Evolutionary conservation across 495 filamentous ascomycete genomes (phyloP).

Genomic region (Opeltia flavorubescens): DNA sequence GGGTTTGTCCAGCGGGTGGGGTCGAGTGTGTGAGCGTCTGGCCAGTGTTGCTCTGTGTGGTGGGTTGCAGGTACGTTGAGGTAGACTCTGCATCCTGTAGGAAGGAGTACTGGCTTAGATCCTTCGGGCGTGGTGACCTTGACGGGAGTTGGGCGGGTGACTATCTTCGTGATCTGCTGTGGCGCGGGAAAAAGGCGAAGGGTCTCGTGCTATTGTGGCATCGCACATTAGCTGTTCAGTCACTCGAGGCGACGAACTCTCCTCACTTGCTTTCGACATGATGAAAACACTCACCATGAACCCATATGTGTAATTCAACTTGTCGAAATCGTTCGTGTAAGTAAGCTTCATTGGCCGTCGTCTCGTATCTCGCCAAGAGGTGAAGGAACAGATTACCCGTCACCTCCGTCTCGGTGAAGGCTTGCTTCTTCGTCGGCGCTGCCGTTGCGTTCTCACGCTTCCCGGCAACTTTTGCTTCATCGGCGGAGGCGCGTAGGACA

Average conservation of each 20-base stretch:
- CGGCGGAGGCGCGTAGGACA: not conserved
- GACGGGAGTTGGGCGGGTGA: constrained; percentile 7
- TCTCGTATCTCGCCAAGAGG: constrained; percentile 36
- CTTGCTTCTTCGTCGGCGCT: constrained; percentile 3
- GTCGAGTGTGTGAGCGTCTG: not conserved
- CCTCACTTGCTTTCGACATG: too few relatives aligned
- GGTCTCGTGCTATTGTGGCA: constrained; percentile 21
- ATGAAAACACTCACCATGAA: constrained; percentile 3
- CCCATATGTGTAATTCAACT: not conserved
- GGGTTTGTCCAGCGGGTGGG: constrained; percentile 14
- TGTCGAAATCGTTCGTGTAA: constrained; percentile 1
- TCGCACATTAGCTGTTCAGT: not conserved
- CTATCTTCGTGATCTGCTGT: constrained; percentile 24
- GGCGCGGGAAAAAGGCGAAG: constrained; percentile 29
- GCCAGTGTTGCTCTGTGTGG: constrained; percentile 17
- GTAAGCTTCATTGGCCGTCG: constrained; percentile 22
- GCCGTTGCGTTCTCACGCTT: not conserved
- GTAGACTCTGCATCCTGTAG: not conserved
- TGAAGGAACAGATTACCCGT: constrained; percentile 16
- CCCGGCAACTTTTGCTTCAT: not conserved
- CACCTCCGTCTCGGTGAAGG: constrained; percentile 10
- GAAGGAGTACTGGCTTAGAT: not conserved
- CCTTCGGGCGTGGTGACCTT: not conserved
- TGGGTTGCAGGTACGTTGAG: constrained; percentile 9
- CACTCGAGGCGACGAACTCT: not conserved